These are phyloP conservation scores for Nicotiana noctiflora DNA, from an alignment of 257 asterid species.

Conservation along the genomic window DNA sequence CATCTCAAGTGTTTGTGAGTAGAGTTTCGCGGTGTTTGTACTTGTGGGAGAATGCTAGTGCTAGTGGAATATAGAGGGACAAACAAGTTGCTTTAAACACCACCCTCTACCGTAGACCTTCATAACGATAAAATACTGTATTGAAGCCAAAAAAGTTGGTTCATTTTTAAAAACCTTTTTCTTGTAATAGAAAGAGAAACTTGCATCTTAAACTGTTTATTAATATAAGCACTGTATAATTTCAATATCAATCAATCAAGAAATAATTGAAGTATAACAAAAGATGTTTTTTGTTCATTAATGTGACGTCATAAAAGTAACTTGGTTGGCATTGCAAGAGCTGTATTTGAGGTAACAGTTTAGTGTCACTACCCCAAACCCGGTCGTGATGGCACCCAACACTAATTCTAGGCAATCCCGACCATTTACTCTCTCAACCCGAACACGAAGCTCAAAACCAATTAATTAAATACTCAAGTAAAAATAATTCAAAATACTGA, in stretches of 20 bases:
- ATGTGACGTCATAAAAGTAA: slow-evolving; percentile 42
- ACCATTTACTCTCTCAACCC: no score
- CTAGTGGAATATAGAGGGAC: no score
- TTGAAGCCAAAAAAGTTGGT: neutral
- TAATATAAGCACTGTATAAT: neutral
- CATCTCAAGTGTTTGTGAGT: no score
- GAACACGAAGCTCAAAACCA: no score
- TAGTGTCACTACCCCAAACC: no score
- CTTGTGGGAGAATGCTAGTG: no score
- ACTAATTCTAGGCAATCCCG: no score
- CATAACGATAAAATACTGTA: slow-evolving; percentile 15
- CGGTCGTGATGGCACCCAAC: no score
- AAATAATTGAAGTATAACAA: neutral
- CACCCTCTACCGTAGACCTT: slow-evolving; percentile 45
- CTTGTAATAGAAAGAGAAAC: neutral
- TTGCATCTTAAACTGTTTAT: neutral
- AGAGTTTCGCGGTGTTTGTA: no score
- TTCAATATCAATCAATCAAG: neutral
- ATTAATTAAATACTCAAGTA: no score
- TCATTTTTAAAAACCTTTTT: neutral
- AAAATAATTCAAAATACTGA: no score
- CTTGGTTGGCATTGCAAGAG: slow-evolving; percentile 63
- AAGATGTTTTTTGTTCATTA: neutral
- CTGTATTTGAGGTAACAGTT: slow-evolving; percentile 74
- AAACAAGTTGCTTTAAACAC: no score